Conservation (phyloP, 805 yeast species). For the Candida silvatica region DNA sequence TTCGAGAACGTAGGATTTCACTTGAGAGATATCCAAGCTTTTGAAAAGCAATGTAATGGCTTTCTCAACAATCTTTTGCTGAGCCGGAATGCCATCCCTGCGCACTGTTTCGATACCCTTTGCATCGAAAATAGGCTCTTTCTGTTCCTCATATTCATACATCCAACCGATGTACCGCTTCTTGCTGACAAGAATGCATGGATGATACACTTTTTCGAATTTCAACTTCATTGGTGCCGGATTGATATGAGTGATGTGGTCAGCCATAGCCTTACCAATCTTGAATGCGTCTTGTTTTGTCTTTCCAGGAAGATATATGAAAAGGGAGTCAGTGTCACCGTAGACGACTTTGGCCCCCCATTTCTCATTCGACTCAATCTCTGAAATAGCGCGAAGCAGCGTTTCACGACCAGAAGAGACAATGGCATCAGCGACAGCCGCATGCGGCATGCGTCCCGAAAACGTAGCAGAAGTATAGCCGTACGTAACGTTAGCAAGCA, state of each 20-base stretch:
- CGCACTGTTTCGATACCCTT: slow-evolving; percentile 95
- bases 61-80: slow-evolving; percentile 71
- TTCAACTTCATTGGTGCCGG: slow-evolving; percentile 80
- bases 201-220: slow-evolving; percentile 90
- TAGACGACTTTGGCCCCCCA: slow-evolving; percentile 94
- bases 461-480: slow-evolving; percentile 94
- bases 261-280: slow-evolving; percentile 66
- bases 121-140: slow-evolving; percentile 73
- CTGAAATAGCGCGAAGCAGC: slow-evolving; percentile 55
- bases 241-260: slow-evolving; percentile 48
- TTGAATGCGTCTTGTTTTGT: slow-evolving; percentile 68
- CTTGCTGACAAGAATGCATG: slow-evolving; percentile 73
- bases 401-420: slow-evolving; percentile 89
- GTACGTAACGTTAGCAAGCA: slow-evolving; percentile 92
- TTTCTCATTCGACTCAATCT: slow-evolving; percentile 47
- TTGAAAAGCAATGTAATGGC: slow-evolving; percentile 63
- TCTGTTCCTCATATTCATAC: slow-evolving; percentile 51
- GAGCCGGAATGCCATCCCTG: slow-evolving; percentile 92
- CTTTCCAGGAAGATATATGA: slow-evolving; percentile 84
- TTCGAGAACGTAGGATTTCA: slow-evolving; percentile 53
- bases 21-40: slow-evolving; percentile 57
- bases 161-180: slow-evolving; percentile 88
- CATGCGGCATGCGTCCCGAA: slow-evolving; percentile 95
- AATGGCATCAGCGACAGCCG: slow-evolving; percentile 91
- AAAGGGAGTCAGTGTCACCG: slow-evolving; percentile 94